A percentile compares a stretch with the other conserved stretches of the same genome.
Evolutionary conservation across 306 rosid species (phyloP).

Genomic region (Luffa aegyptiaca): DNA sequence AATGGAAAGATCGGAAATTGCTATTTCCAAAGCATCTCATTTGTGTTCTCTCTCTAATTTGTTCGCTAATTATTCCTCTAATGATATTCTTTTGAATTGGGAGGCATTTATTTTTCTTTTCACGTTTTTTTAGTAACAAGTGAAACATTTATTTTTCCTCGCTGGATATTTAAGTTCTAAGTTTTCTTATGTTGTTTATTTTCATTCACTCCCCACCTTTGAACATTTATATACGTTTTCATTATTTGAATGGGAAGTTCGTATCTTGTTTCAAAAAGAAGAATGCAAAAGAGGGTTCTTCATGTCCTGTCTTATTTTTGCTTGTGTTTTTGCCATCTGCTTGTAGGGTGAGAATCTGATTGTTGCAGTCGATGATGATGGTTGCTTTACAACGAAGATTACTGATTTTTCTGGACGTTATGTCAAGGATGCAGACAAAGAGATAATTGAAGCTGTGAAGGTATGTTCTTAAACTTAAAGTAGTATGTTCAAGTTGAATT

Average conservation of each 20-base stretch:
- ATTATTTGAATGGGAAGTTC: not conserved
- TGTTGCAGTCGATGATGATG: conserved; percentile 97
- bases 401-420: conserved; percentile 63
- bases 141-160: not conserved
- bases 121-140: too few species aligned
- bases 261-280: not conserved
- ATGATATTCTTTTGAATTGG: not conserved
- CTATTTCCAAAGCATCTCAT: not conserved
- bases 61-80: not conserved
- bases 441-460: conserved; percentile 78
- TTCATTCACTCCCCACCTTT: not conserved
- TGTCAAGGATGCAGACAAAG: conserved; percentile 84
- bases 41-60: not conserved
- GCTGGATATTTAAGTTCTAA: not conserved
- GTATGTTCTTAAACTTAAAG: conserved; percentile 17
- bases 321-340: conserved; percentile 13
- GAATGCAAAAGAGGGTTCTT: not conserved
- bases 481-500: not conserved
- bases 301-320: not conserved
- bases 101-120: not conserved
- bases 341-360: conserved; percentile 66
- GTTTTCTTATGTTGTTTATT: not conserved
- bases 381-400: conserved; percentile 71
- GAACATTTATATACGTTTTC: not conserved
- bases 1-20: not conserved